These are phyloP conservation scores for Macadamia tetraphylla DNA, from an alignment of 164 flowering plant species.

Conservation along the genomic window DNA sequence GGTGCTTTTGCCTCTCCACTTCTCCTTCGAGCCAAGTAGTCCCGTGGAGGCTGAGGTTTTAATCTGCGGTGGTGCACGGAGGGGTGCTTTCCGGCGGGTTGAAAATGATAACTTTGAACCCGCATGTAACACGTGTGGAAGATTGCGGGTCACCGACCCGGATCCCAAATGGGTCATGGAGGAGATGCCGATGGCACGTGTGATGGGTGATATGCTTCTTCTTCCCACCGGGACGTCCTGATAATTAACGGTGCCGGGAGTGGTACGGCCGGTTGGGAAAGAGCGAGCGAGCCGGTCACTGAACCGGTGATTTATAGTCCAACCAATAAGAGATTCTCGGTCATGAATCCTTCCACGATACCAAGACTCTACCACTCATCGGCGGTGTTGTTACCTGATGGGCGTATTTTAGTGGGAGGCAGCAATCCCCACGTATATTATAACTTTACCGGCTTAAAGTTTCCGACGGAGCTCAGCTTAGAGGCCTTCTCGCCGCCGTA, in stretches of 20 bases:
- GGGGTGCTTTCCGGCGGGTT: conserved; percentile 5
- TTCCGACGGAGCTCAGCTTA: conserved; percentile 56
- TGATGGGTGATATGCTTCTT: conserved; percentile 67
- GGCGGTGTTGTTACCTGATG: conserved; percentile 41
- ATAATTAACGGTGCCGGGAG: conserved; percentile 47
- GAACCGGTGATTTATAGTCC: conserved; percentile 35
- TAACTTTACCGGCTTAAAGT: conserved; percentile 40
- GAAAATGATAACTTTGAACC: conserved; percentile 9
- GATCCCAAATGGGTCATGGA: conserved; percentile 54
- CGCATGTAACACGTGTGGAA: conserved; percentile 41
- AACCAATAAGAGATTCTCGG: conserved; percentile 19
- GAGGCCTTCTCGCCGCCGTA: conserved; percentile 62
- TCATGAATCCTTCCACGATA: conserved; percentile 31
- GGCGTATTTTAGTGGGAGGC: conserved; percentile 51
- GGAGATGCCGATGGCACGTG: conserved; percentile 46
- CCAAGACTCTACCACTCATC: conserved; percentile 60
- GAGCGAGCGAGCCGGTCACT: conserved; percentile 33
- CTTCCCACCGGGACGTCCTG: conserved; percentile 49
- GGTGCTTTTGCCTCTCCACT: conserved; percentile 33
- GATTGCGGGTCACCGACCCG: conserved; percentile 29
- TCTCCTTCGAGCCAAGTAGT: conserved; percentile 20
- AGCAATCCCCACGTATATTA: conserved; percentile 51
- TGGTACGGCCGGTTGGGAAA: conserved; percentile 59
- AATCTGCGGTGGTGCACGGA: conserved; percentile 58
- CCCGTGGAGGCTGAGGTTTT: conserved; percentile 31